Conservation (phyloP, 2,329 filamentous ascomycete genomes). For the Purpureocillium lavendulum region DNA sequence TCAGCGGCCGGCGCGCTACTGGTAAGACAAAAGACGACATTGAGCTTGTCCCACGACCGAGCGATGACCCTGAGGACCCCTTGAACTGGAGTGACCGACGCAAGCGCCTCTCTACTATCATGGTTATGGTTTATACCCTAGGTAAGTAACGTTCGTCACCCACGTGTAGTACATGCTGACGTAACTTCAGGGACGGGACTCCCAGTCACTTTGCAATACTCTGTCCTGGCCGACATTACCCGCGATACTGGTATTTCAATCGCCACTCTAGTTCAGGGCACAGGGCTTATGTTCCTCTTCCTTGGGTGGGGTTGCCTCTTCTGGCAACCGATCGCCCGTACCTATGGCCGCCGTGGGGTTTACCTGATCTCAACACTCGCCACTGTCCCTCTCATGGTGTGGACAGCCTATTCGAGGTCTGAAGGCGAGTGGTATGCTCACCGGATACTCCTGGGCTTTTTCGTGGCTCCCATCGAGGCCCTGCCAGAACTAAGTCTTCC, state of each 20-base stretch:
- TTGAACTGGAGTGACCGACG: conserved; percentile 12
- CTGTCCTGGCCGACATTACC: conserved; percentile 30
- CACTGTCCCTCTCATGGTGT: conserved; percentile 22
- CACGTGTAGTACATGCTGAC: too few relatives aligned
- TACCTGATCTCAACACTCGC: conserved; percentile 32
- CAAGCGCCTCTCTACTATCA: conserved; percentile 17
- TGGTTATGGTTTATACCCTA: conserved; percentile 30
- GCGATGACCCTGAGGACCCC: conserved; percentile 13
- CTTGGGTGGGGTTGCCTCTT: conserved; percentile 42
- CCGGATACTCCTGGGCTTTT: conserved; percentile 18
- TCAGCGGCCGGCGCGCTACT: conserved; percentile 10
- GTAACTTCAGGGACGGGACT: too few relatives aligned
- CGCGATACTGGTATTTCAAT: conserved; percentile 30
- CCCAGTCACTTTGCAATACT: conserved; percentile 21
- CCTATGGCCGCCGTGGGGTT: conserved; percentile 40
- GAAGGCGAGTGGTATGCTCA: conserved; percentile 15
- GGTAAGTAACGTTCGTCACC: too few relatives aligned
- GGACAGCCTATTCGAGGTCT: conserved; percentile 16
- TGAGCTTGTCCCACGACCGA: conserved; percentile 12
- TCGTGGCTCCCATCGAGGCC: conserved; percentile 19
- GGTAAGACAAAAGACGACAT: conserved; percentile 18
- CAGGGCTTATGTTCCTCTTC: conserved; percentile 43
- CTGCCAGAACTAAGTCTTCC: conserved; percentile 22
- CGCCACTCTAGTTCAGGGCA: conserved; percentile 37
- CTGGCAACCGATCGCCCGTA: conserved; percentile 44